Conservation (phyloP, 306 rosid species). For the Alnus rubra region DNA sequence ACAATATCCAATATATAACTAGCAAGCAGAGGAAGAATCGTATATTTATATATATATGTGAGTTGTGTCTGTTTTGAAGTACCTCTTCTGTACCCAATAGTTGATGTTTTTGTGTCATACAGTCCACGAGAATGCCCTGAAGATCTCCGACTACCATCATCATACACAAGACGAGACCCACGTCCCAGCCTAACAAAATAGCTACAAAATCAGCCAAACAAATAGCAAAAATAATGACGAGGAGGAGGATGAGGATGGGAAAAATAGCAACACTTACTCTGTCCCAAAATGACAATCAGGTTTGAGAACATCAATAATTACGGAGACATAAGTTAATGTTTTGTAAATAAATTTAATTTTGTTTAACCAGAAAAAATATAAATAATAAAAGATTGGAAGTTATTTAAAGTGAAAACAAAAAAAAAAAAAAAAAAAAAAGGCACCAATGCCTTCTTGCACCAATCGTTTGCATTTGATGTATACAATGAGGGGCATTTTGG, state of each 20-base stretch:
- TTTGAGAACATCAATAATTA: background rate
- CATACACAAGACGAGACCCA: conserved; percentile 6
- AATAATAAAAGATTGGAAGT: background rate
- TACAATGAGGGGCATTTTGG: background rate
- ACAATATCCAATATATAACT: background rate
- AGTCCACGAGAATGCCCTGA: conserved; percentile 2
- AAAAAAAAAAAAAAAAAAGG: too few species aligned
- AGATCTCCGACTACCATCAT: conserved; percentile 8
- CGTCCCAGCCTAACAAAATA: background rate
- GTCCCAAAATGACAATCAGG: background rate
- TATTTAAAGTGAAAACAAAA: too few species aligned
- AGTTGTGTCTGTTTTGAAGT: background rate
- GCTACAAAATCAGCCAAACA: background rate
- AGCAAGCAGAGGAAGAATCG: background rate
- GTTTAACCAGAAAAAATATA: background rate
- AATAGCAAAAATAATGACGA: background rate
- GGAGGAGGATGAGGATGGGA: background rate
- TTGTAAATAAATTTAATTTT: background rate
- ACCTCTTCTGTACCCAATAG: conserved; percentile 8
- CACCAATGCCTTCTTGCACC: background rate
- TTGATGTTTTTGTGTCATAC: background rate
- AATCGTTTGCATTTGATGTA: background rate
- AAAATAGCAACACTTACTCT: background rate
- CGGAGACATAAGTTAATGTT: background rate
- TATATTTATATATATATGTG: background rate